Conservation (phyloP, 177 flowering plant species). For the Vitis hybrid region DNA sequence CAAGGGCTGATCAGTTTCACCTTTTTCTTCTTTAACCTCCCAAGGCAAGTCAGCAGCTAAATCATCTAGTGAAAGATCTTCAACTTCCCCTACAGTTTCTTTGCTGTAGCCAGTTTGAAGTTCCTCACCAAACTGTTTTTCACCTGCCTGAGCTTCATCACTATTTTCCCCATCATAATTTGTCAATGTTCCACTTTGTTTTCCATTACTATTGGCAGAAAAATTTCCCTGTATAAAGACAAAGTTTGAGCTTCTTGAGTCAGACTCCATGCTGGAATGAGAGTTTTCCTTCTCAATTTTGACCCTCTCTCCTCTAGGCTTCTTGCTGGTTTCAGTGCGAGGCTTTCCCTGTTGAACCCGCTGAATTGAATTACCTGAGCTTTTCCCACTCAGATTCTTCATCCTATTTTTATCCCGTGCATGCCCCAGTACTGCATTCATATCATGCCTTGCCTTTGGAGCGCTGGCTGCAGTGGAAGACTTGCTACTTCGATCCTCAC, state of each 20-base stretch:
- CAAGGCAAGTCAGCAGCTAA: constrained; percentile 37
- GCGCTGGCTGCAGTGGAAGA: constrained; percentile 83
- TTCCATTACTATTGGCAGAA: constrained; percentile 38
- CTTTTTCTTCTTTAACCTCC: constrained; percentile 30
- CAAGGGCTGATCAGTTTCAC: constrained; percentile 28
- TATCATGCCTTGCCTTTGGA: constrained; percentile 40
- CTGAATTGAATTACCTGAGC: constrained; percentile 29
- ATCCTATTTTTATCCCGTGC: constrained; percentile 37
- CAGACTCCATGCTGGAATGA: constrained; percentile 79
- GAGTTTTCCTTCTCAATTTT: constrained; percentile 66
- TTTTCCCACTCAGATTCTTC: constrained; percentile 41
- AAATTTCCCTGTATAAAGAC: constrained; percentile 45
- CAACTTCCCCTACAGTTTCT: constrained; percentile 39
- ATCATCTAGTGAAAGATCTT: constrained; percentile 40
- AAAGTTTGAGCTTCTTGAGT: constrained; percentile 68
- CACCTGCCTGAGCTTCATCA: constrained; percentile 40
- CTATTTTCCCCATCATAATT: constrained; percentile 51
- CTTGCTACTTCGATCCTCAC: constrained; percentile 76
- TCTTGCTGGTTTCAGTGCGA: constrained; percentile 52
- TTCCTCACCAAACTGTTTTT: constrained; percentile 37
- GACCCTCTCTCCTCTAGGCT: constrained; percentile 61
- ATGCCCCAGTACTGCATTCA: constrained; percentile 21
- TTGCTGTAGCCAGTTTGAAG: constrained; percentile 26
- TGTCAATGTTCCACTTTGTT: constrained; percentile 30
- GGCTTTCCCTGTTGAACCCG: constrained; percentile 40